Evolutionary conservation across 2,329 filamentous ascomycete genomes (phyloP).

Genomic region (Aspergillus uvarum): DNA sequence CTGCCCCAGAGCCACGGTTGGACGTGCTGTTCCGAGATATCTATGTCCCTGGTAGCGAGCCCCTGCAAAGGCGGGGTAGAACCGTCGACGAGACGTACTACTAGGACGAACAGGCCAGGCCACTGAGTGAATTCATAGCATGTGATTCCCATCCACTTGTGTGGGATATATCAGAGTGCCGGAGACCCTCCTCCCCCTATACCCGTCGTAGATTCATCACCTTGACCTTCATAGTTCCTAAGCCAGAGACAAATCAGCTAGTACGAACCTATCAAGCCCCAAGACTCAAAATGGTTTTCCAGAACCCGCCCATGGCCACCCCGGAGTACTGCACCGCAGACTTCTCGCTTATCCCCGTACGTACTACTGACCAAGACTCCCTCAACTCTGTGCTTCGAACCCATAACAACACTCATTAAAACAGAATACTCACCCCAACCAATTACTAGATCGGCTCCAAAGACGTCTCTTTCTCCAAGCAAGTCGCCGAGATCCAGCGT

Average conservation of each 20-base stretch:
- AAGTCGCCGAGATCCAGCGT: slow-evolving; percentile 81
- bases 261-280: background rate
- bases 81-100: slow-evolving; percentile 87
- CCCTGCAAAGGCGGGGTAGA: slow-evolving; percentile 77
- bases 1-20: slow-evolving; percentile 69
- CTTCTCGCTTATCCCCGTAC: slow-evolving; percentile 74
- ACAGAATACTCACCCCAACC: background rate
- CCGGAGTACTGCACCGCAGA: slow-evolving; percentile 75
- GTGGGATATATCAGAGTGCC: background rate
- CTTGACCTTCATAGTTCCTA: background rate
- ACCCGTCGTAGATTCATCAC: background rate
- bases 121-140: slow-evolving; percentile 7
- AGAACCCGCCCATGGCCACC: slow-evolving; percentile 44
- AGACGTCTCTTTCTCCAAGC: slow-evolving; percentile 67
- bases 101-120: slow-evolving; percentile 36
- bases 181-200: background rate
- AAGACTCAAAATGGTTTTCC: slow-evolving; percentile 13
- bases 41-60: slow-evolving; percentile 82
- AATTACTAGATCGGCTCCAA: slow-evolving; percentile 65
- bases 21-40: slow-evolving; percentile 92
- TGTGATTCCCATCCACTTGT: background rate
- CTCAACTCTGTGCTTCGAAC: no score
- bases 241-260: background rate
- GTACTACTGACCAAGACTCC: background rate
- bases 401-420: background rate